Conservation (phyloP, 2,329 filamentous ascomycete genomes). For the Penicillium polonicum region DNA sequence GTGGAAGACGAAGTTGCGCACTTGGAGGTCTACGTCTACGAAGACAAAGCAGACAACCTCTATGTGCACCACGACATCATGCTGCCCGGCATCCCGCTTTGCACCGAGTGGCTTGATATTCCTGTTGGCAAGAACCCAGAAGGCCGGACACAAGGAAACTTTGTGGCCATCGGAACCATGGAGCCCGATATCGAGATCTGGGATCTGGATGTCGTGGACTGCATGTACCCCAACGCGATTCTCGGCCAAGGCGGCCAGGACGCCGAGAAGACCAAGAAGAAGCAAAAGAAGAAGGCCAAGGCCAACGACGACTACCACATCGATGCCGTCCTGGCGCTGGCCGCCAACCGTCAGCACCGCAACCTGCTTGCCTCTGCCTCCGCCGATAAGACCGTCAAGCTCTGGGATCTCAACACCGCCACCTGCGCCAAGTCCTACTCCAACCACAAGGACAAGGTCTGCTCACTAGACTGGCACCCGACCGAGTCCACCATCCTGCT, state of each 20-base stretch:
- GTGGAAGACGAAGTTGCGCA: conserved; percentile 97
- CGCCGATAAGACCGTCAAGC: conserved; percentile 93
- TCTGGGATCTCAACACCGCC: conserved; percentile 92
- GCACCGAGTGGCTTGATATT: conserved; percentile 92
- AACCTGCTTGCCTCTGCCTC: conserved; percentile 94
- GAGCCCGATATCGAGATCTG: conserved; percentile 98
- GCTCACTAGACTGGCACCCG: conserved; percentile 90
- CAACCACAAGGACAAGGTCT: conserved; percentile 97
- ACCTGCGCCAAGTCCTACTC: conserved; percentile 94
- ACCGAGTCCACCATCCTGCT: conserved; percentile 83
- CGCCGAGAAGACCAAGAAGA: conserved; percentile 55
- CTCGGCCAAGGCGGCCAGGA: conserved; percentile 69
- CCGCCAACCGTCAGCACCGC: conserved; percentile 88
- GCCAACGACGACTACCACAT: conserved; percentile 91
- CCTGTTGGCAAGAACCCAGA: conserved; percentile 73
- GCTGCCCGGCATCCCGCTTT: conserved; percentile 93
- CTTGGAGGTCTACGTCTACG: conserved; percentile 95
- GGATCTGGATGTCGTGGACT: conserved; percentile 93
- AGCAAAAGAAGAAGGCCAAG: conserved; percentile 88
- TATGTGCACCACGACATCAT: conserved; percentile 99
- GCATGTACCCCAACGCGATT: conserved; percentile 97
- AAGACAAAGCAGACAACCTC: conserved; percentile 90
- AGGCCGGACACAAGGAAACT: conserved; percentile 74
- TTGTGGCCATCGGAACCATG: conserved; percentile 93
- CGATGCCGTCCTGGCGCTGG: conserved; percentile 85